phyloP scores from a whole-genome alignment of 2,329 filamentous ascomycete species.

The Ophiostoma triangulosporum region DNA sequence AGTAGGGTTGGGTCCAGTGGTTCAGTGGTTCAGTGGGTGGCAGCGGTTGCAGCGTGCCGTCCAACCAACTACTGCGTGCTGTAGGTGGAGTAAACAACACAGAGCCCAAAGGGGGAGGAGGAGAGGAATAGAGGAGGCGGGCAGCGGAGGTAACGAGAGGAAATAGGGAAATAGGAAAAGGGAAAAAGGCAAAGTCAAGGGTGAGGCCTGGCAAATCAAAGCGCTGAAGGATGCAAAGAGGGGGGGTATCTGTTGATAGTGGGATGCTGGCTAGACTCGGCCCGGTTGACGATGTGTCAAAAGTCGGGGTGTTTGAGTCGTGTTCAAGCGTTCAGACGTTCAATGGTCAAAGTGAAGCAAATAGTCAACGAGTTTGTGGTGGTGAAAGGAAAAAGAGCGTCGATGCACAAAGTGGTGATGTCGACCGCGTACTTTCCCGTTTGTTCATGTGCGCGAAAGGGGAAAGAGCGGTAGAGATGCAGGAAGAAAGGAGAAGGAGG shows the following conservation, averaged over 20 bases:
- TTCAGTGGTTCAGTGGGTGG: too few relatives aligned
- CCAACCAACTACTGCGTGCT: neutral
- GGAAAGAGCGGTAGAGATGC: neutral
- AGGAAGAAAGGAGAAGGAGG: neutral
- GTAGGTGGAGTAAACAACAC: conserved; percentile 2
- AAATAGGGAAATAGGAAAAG: neutral
- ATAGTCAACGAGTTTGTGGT: neutral
- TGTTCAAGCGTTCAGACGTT: neutral
- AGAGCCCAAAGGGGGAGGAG: neutral
- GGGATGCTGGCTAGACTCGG: neutral
- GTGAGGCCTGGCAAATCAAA: neutral
- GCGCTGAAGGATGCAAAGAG: neutral
- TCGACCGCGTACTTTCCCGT: neutral
- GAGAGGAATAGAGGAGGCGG: neutral
- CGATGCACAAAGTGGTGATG: neutral
- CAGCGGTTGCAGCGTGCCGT: too few relatives aligned
- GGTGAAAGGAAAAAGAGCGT: neutral
- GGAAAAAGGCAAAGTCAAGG: neutral
- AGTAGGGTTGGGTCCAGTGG: neutral
- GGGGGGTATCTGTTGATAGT: neutral
- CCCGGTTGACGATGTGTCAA: neutral
- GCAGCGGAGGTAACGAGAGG: neutral
- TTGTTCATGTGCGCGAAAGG: neutral
- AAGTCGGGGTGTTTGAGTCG: neutral
- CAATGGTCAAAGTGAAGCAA: neutral